Base-by-base conservation (phyloP, 2,329 filamentous ascomycete genomes). In the Colletotrichum musae region DNA sequence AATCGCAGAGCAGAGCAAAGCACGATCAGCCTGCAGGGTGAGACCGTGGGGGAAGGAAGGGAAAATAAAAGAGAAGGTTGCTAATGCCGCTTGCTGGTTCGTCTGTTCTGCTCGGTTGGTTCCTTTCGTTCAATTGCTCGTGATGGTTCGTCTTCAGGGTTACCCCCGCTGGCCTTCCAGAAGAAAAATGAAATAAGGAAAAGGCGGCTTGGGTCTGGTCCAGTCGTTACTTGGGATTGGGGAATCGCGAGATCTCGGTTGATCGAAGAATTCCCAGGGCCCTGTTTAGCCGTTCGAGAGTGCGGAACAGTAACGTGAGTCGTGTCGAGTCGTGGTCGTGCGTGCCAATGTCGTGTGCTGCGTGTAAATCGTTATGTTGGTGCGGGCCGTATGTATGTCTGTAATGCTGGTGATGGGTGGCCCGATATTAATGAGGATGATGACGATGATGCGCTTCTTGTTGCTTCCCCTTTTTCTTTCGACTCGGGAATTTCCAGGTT, bases 81-180 rank as follows among this genome's bases (percentile, higher is more conserved):
- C 53, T 41, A 45, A 50, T 39, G 54, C 32, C n/a, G 66, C 15
- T 41, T 18, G 21, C 36, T 24, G 43, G 50, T 45, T 62, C 50
- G 58, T 53, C 53, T 24, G 16, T 52, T 63, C 26, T 10, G 32
- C 7, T 36, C 7, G 32, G 32, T 36, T 10, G 32, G 41, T 39
- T 10, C 28, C 15, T 15, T 43, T 56, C 54, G 60, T 59, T 43
- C 36, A 58, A 58, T 28, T 59, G 54, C 54, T 59, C 61, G 66
- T 56, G 32, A 65, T 59, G 48, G 24, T 65, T 60, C 58, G 53
- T 65, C 28, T 26, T 32, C 54, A 51, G 41, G 21, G 21, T 58
- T 41, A 26, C 18, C 32, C 26, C 53, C 48, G 21, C 32, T 36
- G 32, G 32, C 9, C 32, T 4, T 10, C 32, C 28, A 24, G 7